Evolutionary conservation across 768 basidiomycete genomes (phyloP).

Genomic region (Naganishia friedmannii): DNA sequence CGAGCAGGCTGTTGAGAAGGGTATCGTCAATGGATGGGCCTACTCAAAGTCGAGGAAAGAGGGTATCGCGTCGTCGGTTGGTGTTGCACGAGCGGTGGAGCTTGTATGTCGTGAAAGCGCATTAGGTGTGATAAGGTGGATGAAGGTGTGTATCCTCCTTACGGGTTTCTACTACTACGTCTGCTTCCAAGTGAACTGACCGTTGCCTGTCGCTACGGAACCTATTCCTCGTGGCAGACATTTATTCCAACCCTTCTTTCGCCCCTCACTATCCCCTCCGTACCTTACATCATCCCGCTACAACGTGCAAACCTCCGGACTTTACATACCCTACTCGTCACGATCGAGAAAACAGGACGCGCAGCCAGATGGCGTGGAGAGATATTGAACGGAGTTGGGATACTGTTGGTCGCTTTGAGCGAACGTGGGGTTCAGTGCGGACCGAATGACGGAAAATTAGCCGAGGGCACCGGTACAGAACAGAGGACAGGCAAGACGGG

Average conservation of each 20-base stretch:
- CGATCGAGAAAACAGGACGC: constrained; percentile 36
- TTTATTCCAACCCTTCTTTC: constrained; percentile 46
- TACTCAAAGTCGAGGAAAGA: constrained; percentile 44
- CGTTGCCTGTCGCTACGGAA: not conserved
- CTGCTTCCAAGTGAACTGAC: not conserved
- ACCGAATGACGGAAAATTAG: constrained; percentile 48
- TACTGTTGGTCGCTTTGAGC: constrained; percentile 30
- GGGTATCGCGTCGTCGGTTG: constrained; percentile 36
- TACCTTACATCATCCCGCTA: constrained; percentile 36
- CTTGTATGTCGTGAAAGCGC: constrained; percentile 40
- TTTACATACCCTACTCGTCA: constrained; percentile 35
- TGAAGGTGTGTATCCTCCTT: constrained; percentile 40
- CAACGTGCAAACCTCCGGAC: constrained; percentile 42
- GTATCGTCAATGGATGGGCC: constrained; percentile 45
- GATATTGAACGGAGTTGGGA: constrained; percentile 40
- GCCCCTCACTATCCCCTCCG: constrained; percentile 41
- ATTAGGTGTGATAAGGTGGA: constrained; percentile 44
- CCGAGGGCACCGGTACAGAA: not conserved
- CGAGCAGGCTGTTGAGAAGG: constrained; percentile 48
- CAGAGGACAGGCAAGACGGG: not conserved
- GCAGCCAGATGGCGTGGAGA: constrained; percentile 47
- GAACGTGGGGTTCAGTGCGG: not conserved
- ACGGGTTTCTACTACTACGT: not conserved
- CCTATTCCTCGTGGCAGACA: constrained; percentile 31
- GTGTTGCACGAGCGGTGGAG: constrained; percentile 40